A percentile compares a stretch with the other conserved stretches of the same genome.
phyloP scores from a whole-genome alignment of 2,329 filamentous ascomycete genomes.

The Colletotrichum sp. region DNA sequence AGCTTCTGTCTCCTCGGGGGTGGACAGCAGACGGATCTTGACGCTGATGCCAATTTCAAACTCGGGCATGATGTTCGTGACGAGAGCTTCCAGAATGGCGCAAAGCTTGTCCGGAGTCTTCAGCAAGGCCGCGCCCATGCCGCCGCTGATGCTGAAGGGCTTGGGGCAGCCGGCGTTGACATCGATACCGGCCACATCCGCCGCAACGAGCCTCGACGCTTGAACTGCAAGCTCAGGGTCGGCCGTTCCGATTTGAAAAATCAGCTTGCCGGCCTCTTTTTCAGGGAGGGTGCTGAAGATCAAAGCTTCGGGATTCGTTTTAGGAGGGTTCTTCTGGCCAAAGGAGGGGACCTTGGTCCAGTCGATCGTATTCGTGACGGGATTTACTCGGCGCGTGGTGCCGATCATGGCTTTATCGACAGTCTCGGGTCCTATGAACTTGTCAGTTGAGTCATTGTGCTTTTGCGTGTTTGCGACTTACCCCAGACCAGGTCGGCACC shows the following conservation, averaged over 20 bases:
- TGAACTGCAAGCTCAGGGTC: conserved; percentile 82
- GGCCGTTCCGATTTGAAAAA: conserved; percentile 93
- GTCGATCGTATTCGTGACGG: conserved; percentile 79
- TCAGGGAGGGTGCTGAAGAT: conserved; percentile 86
- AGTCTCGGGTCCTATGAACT: conserved; percentile 78
- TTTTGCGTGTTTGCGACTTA: conserved; percentile 40
- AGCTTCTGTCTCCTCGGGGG: conserved; percentile 74
- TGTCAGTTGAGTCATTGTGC: neutral
- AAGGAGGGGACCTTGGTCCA: conserved; percentile 81
- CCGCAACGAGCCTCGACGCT: conserved; percentile 83
- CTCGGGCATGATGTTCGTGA: conserved; percentile 76
- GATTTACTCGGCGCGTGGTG: conserved; percentile 78
- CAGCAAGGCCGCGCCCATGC: conserved; percentile 94
- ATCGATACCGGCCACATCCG: conserved; percentile 91
- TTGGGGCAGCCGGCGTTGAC: conserved; percentile 99
- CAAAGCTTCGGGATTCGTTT: conserved; percentile 66
- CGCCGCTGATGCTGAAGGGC: conserved; percentile 89
- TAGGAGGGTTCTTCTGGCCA: conserved; percentile 61
- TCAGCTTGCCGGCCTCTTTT: conserved; percentile 74
- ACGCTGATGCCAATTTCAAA: conserved; percentile 94
- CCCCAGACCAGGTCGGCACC: conserved; percentile 98
- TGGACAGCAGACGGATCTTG: conserved; percentile 90
- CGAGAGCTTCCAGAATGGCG: conserved; percentile 82
- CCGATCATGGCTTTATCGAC: conserved; percentile 93
- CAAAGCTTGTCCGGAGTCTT: conserved; percentile 83